phyloP scores from a whole-genome alignment of 2,329 filamentous ascomycete genomes.

The Botrytis paeoniae region DNA sequence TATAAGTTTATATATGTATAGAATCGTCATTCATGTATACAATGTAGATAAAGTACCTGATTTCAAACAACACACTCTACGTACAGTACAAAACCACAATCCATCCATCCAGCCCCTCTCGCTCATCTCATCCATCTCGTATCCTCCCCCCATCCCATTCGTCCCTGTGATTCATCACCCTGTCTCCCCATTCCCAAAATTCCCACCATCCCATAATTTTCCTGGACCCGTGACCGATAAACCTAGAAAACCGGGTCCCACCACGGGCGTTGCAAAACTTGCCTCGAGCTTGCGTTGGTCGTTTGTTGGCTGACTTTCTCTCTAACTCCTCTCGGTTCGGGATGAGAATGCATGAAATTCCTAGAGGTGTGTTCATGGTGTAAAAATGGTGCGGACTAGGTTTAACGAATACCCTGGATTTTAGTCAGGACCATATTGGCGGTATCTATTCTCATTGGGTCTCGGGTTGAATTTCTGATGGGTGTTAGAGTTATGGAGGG shows the following conservation, averaged over 20 bases:
- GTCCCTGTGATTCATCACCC: background rate
- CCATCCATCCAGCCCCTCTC: background rate
- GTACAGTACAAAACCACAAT: background rate
- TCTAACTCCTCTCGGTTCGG: slow-evolving; percentile 6
- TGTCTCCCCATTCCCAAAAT: background rate
- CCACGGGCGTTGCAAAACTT: background rate
- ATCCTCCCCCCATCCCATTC: background rate
- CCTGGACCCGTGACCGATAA: slow-evolving; percentile 16
- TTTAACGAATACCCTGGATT: slow-evolving; percentile 9
- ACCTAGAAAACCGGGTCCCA: slow-evolving; percentile 15
- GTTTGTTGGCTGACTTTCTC: background rate
- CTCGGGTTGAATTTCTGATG: background rate
- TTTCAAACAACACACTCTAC: background rate
- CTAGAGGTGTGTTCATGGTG: background rate
- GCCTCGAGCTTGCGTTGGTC: slow-evolving; percentile 4
- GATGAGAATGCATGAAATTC: background rate
- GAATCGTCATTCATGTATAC: background rate
- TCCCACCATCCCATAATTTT: background rate
- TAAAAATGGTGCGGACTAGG: background rate
- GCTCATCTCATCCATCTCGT: background rate
- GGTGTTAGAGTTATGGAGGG: background rate
- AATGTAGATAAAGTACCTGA: background rate
- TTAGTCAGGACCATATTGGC: slow-evolving; percentile 14
- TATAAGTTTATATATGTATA: too few relatives aligned
- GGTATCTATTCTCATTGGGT: slow-evolving; percentile 14